Percentiles rank a stretch among this genome's conserved stretches.
Evolutionary conservation across 495 filamentous ascomycete species (phyloP).

Genomic region (Penicillium paxilli): DNA sequence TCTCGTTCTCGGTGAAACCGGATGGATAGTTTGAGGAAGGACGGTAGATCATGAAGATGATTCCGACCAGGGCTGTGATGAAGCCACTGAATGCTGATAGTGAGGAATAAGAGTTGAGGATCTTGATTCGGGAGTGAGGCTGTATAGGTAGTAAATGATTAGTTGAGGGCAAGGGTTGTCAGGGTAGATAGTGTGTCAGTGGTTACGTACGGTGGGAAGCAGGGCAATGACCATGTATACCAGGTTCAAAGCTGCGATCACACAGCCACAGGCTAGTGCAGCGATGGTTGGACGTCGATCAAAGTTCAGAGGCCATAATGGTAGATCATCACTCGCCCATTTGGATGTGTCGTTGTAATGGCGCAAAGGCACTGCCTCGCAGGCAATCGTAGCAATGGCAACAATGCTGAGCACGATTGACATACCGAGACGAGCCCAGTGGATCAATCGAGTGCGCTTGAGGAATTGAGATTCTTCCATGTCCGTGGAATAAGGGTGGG

Average conservation of each 20-base stretch:
- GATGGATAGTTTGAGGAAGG: constrained; percentile 38
- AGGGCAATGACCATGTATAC: constrained; percentile 42
- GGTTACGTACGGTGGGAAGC: constrained; percentile 43
- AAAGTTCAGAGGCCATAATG: constrained; percentile 51
- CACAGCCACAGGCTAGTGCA: constrained; percentile 42
- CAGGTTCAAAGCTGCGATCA: constrained; percentile 40
- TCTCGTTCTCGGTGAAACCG: constrained; percentile 42
- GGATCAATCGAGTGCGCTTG: constrained; percentile 34
- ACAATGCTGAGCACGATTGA: constrained; percentile 31
- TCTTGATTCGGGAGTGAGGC: constrained; percentile 35
- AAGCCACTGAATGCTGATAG: constrained; percentile 36
- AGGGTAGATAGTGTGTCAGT: neutral
- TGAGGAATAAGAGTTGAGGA: constrained; percentile 40
- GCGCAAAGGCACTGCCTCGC: constrained; percentile 40
- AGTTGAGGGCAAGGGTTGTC: no score
- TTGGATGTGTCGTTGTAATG: constrained; percentile 40
- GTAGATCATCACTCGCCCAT: constrained; percentile 38
- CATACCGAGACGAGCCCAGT: constrained; percentile 38
- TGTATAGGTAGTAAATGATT: neutral
- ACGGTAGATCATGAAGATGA: constrained; percentile 44
- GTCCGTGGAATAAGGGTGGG: constrained; percentile 33
- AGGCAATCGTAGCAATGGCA: constrained; percentile 41
- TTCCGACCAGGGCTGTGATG: constrained; percentile 38
- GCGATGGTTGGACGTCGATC: constrained; percentile 48
- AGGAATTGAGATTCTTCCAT: constrained; percentile 42